These are phyloP conservation scores for Bryoerythrophyllum caledonicum DNA, from an alignment of 225 moss, liverwort and hornwort genomes.

Conservation along the genomic window DNA sequence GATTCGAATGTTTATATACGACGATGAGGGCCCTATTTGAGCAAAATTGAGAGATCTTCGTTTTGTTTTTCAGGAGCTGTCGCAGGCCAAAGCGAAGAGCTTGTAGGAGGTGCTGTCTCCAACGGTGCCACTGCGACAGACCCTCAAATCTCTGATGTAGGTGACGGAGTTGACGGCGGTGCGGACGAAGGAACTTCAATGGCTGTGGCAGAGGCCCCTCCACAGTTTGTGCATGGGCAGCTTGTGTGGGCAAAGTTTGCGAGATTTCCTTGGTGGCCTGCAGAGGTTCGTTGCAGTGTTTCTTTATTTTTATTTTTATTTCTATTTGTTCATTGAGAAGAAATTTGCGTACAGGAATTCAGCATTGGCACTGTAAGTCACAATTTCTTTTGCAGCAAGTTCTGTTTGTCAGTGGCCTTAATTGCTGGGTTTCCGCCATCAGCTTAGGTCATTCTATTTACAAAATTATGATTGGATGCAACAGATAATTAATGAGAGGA, in stretches of 20 bases:
- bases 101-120: constrained; percentile 27
- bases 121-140: constrained; percentile 31
- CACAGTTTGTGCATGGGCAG: constrained; percentile 72
- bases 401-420: constrained; percentile 4
- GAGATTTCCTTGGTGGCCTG: constrained; percentile 99
- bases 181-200: constrained; percentile 39
- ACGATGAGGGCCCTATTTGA: neutral
- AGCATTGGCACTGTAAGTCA: neutral
- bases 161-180: constrained; percentile 42
- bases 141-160: constrained; percentile 40
- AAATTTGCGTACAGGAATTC: constrained; percentile 2
- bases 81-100: constrained; percentile 35
- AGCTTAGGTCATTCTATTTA: constrained; percentile 21
- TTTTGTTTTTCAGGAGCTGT: constrained; percentile 25
- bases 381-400: neutral
- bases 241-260: constrained; percentile 98
- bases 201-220: constrained; percentile 33
- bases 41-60: neutral
- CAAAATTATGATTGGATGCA: constrained; percentile 17
- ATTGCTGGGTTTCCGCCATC: constrained; percentile 8
- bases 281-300: constrained; percentile 56
- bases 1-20: neutral
- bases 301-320: neutral
- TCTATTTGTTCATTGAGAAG: neutral
- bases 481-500: constrained; percentile 74